Evolutionary conservation across 2,329 filamentous ascomycete genomes (phyloP).

Genomic region (Allantophomopsis lycopodina): DNA sequence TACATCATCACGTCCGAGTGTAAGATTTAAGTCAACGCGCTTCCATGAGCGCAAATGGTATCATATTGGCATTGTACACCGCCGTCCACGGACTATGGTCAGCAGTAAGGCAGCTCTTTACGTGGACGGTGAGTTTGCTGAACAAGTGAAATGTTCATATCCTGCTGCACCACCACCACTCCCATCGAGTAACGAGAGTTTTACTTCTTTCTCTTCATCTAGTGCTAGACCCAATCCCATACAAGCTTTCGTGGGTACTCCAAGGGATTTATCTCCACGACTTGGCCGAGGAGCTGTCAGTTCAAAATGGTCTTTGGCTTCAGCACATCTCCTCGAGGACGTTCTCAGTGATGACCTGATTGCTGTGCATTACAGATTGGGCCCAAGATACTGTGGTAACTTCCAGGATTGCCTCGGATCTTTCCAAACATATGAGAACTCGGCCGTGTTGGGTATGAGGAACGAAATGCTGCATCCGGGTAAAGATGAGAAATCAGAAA

Average conservation of each 20-base stretch:
- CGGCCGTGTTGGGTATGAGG: slow-evolving; percentile 75
- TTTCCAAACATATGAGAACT: slow-evolving; percentile 92
- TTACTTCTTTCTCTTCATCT: slow-evolving; percentile 52
- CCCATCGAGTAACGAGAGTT: slow-evolving; percentile 50
- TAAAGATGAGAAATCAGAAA: slow-evolving; percentile 83
- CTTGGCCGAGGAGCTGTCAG: slow-evolving; percentile 59
- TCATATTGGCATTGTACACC: slow-evolving; percentile 81
- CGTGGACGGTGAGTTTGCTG: slow-evolving; percentile 84
- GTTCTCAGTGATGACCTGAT: slow-evolving; percentile 82
- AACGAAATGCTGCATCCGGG: slow-evolving; percentile 86
- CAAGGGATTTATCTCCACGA: slow-evolving; percentile 68
- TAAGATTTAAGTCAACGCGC: slow-evolving; percentile 74
- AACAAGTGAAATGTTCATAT: slow-evolving; percentile 83
- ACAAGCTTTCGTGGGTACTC: slow-evolving; percentile 88
- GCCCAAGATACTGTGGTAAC: slow-evolving; percentile 85
- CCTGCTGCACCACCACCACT: slow-evolving; percentile 59
- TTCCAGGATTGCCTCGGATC: slow-evolving; percentile 93
- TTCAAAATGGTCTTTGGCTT: slow-evolving; percentile 81
- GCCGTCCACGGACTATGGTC: slow-evolving; percentile 59
- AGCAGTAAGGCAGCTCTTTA: slow-evolving; percentile 78
- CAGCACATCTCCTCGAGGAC: slow-evolving; percentile 79
- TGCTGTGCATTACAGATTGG: slow-evolving; percentile 80
- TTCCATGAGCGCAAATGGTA: slow-evolving; percentile 81
- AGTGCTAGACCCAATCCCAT: slow-evolving; percentile 50
- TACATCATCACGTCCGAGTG: slow-evolving; percentile 70